Conservation (phyloP, 2,329 filamentous ascomycete species). For the Saccharata proteae region DNA sequence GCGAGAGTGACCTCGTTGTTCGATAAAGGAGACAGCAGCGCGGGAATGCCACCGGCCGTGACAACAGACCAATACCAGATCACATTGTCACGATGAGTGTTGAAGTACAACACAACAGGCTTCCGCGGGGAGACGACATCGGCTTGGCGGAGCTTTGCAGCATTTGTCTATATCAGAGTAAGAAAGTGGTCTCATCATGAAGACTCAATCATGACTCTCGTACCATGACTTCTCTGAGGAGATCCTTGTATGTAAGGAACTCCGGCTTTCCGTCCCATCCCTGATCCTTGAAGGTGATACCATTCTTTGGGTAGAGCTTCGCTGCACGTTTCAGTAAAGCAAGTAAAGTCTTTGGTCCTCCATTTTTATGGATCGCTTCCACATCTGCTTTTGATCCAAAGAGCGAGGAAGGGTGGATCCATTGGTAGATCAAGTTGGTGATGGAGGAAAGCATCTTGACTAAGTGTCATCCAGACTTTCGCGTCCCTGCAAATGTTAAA, state of each 20-base stretch:
- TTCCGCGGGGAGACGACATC: conserved; percentile 1
- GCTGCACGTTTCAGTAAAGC: conserved; percentile 5
- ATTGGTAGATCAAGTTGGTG: too few species aligned
- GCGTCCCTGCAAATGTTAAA: too few species aligned
- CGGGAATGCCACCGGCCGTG: conserved; percentile 4
- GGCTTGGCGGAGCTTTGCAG: conserved; percentile 1
- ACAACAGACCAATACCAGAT: conserved; percentile 8
- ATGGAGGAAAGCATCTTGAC: too few species aligned
- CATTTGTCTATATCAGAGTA: conserved; percentile 5
- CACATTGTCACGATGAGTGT: conserved; percentile 5
- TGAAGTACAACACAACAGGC: conserved; percentile 6
- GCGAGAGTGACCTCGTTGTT: conserved; percentile 5
- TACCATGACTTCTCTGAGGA: conserved; percentile 5
- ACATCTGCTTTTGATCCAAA: too few species aligned
- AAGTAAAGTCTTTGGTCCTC: conserved; percentile 6
- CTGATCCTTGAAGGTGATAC: conserved; percentile 4
- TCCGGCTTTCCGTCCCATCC: conserved; percentile 5
- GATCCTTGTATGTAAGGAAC: conserved; percentile 4
- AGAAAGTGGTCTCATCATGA: neutral
- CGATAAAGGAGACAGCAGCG: conserved; percentile 6
- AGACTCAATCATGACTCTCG: neutral
- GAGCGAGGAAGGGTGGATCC: too few species aligned
- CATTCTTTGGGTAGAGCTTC: conserved; percentile 4
- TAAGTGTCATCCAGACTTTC: too few species aligned
- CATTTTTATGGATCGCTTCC: too few species aligned